phyloP scores from a whole-genome alignment of 2,329 filamentous ascomycete species.

The Nemania abortiva region DNA sequence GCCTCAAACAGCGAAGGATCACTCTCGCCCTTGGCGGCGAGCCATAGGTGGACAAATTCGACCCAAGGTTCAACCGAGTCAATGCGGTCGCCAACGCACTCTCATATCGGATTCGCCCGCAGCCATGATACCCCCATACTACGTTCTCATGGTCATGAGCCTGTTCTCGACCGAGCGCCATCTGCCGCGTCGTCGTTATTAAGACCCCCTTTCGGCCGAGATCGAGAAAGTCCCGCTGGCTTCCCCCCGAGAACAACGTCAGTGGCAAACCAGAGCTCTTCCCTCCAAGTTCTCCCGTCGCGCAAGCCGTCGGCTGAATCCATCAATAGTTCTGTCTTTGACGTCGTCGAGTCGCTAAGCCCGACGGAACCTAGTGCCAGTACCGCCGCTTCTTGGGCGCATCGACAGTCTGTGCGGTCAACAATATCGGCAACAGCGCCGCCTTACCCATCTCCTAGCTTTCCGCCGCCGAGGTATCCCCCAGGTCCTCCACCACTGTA shows the following conservation, averaged over 20 bases:
- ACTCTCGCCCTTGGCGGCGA: conserved; percentile 45
- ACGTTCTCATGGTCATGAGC: conserved; percentile 36
- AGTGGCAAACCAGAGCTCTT: conserved; percentile 38
- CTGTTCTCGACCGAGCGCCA: conserved; percentile 35
- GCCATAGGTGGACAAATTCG: conserved; percentile 50
- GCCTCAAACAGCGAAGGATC: conserved; percentile 46
- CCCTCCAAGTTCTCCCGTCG: conserved; percentile 41
- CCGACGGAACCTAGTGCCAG: conserved; percentile 37
- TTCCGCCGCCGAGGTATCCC: conserved; percentile 31
- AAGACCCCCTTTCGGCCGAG: conserved; percentile 41
- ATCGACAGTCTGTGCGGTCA: conserved; percentile 41
- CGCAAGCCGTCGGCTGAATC: conserved; percentile 53
- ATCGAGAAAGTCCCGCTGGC: conserved; percentile 34
- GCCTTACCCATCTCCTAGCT: conserved; percentile 22
- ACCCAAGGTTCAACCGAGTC: conserved; percentile 47
- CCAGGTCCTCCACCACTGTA: conserved; percentile 45
- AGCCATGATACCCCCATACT: conserved; percentile 35
- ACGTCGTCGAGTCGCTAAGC: conserved; percentile 49
- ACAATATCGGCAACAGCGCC: conserved; percentile 14
- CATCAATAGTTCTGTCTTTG: conserved; percentile 54
- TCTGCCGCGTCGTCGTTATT: conserved; percentile 41
- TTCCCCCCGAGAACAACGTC: conserved; percentile 47
- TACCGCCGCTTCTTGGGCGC: conserved; percentile 27
- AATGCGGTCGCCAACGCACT: conserved; percentile 32
- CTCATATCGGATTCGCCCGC: conserved; percentile 42